Percentiles rank a stretch among this genome's conserved stretches.
Evolutionary conservation across 441 rosid genomes (phyloP).

Genomic region (Macaranga tanarius): DNA sequence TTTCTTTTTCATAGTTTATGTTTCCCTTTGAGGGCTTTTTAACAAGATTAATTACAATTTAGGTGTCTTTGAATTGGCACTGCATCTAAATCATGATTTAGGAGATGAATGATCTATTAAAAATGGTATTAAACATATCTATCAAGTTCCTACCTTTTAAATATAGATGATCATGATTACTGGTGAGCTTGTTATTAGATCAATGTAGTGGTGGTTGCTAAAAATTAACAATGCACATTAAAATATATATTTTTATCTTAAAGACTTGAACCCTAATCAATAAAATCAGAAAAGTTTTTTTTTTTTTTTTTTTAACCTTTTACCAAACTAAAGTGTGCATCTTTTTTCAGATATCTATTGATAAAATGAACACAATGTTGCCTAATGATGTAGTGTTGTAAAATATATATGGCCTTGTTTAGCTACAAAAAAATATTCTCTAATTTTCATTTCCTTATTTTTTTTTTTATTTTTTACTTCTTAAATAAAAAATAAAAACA

Average conservation of each 20-base stretch:
- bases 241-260: too few species aligned
- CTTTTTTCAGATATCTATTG: too few species aligned
- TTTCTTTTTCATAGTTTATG: constrained; percentile 5
- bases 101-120: constrained; percentile 11
- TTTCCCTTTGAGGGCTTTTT: not conserved
- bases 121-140: constrained; percentile 6
- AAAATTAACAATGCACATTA: too few species aligned
- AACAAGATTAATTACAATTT: constrained; percentile 17
- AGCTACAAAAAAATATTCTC: too few species aligned
- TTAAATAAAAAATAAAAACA: too few species aligned
- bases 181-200: not conserved
- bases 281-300: not conserved
- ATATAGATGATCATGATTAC: not conserved
- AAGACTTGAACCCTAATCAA: not conserved
- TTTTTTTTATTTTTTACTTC: too few species aligned
- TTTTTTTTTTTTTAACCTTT: not conserved
- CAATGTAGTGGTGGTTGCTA: not conserved
- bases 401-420: too few species aligned
- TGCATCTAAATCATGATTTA: constrained; percentile 18
- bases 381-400: too few species aligned
- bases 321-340: not conserved
- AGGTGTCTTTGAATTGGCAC: constrained; percentile 25
- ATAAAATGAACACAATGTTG: too few species aligned
- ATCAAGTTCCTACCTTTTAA: constrained; percentile 2
- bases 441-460: too few species aligned